Conservation (phyloP, 371 early-diverging fungal species). For the Haplosporangium sp. region DNA sequence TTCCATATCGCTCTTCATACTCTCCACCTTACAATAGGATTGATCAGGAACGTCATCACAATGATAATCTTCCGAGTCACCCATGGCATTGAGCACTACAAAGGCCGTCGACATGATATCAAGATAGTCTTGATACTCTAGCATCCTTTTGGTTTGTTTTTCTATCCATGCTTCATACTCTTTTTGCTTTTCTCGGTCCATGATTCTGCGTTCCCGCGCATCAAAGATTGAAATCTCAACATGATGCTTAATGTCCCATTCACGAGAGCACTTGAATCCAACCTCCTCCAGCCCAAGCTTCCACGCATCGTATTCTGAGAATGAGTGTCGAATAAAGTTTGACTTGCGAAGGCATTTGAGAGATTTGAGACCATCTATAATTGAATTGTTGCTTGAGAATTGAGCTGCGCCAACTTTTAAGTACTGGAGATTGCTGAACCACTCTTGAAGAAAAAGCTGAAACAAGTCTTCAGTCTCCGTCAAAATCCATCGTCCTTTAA, state of each 20-base stretch:
- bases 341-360: slow-evolving; percentile 19
- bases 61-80: background rate
- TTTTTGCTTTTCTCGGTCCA: background rate
- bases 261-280: slow-evolving; percentile 14
- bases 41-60: background rate
- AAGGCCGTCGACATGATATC: slow-evolving; percentile 5
- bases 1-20: background rate
- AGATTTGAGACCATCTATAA: slow-evolving; percentile 15
- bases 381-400: slow-evolving; percentile 7
- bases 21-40: no score
- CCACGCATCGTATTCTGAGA: slow-evolving; percentile 36
- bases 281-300: slow-evolving; percentile 19
- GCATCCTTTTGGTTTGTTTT: background rate
- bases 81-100: background rate
- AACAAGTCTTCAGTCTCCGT: background rate
- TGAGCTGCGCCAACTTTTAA: slow-evolving; percentile 7
- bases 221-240: background rate
- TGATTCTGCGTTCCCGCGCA: background rate
- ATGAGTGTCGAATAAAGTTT: slow-evolving; percentile 4
- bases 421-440: slow-evolving; percentile 16
- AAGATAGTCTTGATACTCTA: background rate
- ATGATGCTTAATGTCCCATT: slow-evolving; percentile 38
- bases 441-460: slow-evolving; percentile 4
- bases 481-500: slow-evolving; percentile 37
- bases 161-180: background rate